Evolutionary conservation across 495 filamentous ascomycete species (phyloP), one percentile per base, ranked within the genome.

Genomic region (Poronia punctata): DNA sequence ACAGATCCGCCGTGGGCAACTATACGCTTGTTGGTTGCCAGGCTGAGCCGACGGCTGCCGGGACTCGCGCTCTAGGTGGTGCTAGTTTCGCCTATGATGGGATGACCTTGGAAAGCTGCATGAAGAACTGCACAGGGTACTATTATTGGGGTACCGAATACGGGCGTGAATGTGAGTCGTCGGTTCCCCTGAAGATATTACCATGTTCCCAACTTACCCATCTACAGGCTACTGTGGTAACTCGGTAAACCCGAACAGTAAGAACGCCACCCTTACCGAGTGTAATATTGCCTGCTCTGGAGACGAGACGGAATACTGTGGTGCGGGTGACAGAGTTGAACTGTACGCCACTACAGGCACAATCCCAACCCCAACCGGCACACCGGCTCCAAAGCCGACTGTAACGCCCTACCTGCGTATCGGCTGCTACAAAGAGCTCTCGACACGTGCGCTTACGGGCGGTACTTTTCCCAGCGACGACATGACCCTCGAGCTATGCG

Each of bases 281-380:
- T 77, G 70, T 48, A 68, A 60, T 45, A 67, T 72, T 56, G 38
- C 64, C n/a, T 75, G 70, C 48, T 54, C 56, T n/a, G 72, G 70
- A 16, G 61, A 71, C 30, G 34, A 43, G 11, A 54, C 44, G 8
- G 58, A 69, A 35, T 70, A 60, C 50, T 73, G 69, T 45, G 69
- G 69, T 15, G 64, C 56, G 5, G 57, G 65, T 11, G 60, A 69
- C 37, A 55, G 69, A 9, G 44, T 73, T 14, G 61, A 70, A 41
- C 45, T 71, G 21, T 73, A 73, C 37, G 61, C 57, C 22, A 69
- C 61, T 2, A 65, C 66, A 21, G 65, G 50, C 17, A 52, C 43
- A 10, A 54, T 49, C 16, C 48, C 56, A 2, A 35, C 43, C 26
- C 57, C 48, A 10, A 59, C 63, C 20, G 44, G 54, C 11, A 61